Evolutionary conservation across 768 basidiomycete species (phyloP).

Genomic region (Kwoniella sp.): DNA sequence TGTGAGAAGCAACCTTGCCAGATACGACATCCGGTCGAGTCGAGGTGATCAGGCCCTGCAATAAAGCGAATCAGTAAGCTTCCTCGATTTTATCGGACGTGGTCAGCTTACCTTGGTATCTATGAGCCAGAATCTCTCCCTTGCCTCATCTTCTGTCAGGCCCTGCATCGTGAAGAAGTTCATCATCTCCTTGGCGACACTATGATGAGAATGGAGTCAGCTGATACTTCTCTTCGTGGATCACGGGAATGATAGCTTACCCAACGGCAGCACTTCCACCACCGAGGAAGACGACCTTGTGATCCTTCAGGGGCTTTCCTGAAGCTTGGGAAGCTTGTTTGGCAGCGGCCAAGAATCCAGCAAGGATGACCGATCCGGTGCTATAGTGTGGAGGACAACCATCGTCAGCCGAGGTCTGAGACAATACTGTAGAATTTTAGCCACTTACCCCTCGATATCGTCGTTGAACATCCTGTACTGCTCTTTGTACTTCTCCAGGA

Average conservation of each 20-base stretch:
- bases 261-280: conserved; percentile 88
- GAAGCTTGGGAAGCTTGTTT: conserved; percentile 72
- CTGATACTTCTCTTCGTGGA: neutral
- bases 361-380: conserved; percentile 88
- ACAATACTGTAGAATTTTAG: neutral
- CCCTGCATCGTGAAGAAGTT: conserved; percentile 86
- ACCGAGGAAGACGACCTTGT: conserved; percentile 88
- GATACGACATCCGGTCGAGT: conserved; percentile 63
- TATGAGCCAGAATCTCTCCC: conserved; percentile 74
- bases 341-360: conserved; percentile 83
- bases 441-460: conserved; percentile 75
- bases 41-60: conserved; percentile 76
- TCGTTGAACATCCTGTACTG: conserved; percentile 84
- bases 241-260: conserved; percentile 27
- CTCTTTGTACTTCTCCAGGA: conserved; percentile 73
- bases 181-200: conserved; percentile 81
- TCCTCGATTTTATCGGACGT: neutral
- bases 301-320: conserved; percentile 68
- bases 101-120: conserved; percentile 63
- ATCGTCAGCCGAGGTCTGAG: conserved; percentile 14
- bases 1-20: conserved; percentile 72
- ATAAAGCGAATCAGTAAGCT: neutral
- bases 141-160: conserved; percentile 74
- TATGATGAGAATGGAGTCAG: conserved; percentile 14
- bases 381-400: conserved; percentile 50